Base-by-base conservation (phyloP, 495 filamentous ascomycete species). In the Pyrenula massariospora region DNA sequence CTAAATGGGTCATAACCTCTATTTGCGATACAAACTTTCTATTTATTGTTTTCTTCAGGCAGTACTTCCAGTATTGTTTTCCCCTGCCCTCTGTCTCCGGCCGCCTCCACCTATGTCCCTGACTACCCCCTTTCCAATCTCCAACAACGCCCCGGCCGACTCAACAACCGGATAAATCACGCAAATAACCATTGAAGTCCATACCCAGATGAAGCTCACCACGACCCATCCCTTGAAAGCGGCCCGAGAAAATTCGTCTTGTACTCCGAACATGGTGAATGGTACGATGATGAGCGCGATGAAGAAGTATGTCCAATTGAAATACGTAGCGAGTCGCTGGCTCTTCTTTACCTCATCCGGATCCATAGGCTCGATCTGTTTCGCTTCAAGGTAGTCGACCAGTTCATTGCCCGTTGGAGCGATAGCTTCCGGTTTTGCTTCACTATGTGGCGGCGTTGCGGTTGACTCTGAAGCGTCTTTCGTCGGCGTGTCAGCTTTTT, bases 141-240 rank as follows among this genome's bases (percentile, higher is more conserved):
- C 55, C 20, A 57, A 54, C 56, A 73, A 61, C 2, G 69, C 65
- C 2, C 58, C 66, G 15, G 65, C 59, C 60, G 66, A 70, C 58
- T 75, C 73, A 19, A 69, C 65, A 56, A 77, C 58, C 2, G 73
- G 73, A 57, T 66, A 73, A 3, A 74, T 60, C 12, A 71, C 69
- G 61, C 72, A 77, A 54, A 74, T 71, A 1, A 64, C 48, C 59
- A 74, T 66, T 49, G 62, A 66, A n/a, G 54, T 56, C 66, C 66
- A 75, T 11, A 74, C 65, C 73, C 72, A 77, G 0, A 77, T 68
- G 19, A 77, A 70, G 3, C 68, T 69, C 2, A 76, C 65, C 1
- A 73, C 72, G 0, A 72, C 63, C 74, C 73, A 77, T 0, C 68
- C 74, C 0, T 64, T 70, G 57, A 76, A 77, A 42, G 73, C 70